A percentile compares a stretch with the other conserved stretches of the same genome.
phyloP scores from a whole-genome alignment of 257 asterid genomes.

The Ballota nigra region DNA sequence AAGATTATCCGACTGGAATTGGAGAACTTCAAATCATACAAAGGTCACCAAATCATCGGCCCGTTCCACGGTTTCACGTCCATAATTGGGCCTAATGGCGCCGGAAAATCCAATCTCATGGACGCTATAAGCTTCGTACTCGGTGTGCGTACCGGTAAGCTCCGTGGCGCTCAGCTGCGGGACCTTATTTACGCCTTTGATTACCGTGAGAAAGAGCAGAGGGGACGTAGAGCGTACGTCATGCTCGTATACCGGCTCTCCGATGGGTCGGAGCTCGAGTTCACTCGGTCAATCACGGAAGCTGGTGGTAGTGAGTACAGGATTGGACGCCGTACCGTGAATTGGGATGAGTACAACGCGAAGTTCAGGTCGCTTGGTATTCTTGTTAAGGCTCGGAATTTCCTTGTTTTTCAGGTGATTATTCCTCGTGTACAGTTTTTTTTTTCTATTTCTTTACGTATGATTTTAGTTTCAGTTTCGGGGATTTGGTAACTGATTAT shows the following conservation, averaged over 20 bases:
- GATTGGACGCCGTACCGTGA: constrained; percentile 57
- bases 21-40: constrained; percentile 91
- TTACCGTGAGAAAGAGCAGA: constrained; percentile 82
- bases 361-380: constrained; percentile 78
- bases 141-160: constrained; percentile 98
- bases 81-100: constrained; percentile 91
- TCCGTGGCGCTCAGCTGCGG: constrained; percentile 82
- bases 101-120: constrained; percentile 98
- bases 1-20: constrained; percentile 83
- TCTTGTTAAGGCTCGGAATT: constrained; percentile 92
- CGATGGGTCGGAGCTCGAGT: constrained; percentile 63
- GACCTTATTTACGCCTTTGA: constrained; percentile 87
- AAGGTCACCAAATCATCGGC: constrained; percentile 81
- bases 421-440: not conserved
- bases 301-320: constrained; percentile 89
- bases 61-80: constrained; percentile 96
- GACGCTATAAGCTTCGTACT: constrained; percentile 98
- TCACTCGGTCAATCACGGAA: constrained; percentile 77
- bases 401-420: constrained; percentile 92
- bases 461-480: not conserved
- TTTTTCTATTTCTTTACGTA: not conserved
- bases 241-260: constrained; percentile 70
- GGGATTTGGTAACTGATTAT: not conserved
- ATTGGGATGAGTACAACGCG: constrained; percentile 75
- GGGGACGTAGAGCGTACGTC: constrained; percentile 80